phyloP scores from a whole-genome alignment of 345 rosid species.

The Salix exigua region DNA sequence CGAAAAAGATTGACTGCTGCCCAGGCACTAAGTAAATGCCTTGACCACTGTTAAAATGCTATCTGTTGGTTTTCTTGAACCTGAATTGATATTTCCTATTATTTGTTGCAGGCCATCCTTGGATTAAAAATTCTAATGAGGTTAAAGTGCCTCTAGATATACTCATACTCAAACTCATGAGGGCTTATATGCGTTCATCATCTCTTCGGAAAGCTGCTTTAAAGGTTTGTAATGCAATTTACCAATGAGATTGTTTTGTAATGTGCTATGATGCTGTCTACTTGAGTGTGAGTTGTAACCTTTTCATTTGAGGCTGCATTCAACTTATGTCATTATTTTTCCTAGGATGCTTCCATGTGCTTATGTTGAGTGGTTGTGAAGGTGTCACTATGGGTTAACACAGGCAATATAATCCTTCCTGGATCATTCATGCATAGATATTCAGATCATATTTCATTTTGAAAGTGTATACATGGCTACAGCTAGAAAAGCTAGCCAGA shows the following conservation, averaged over 20 bases:
- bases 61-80: neutral
- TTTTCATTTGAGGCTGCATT: neutral
- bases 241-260: neutral
- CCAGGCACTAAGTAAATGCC: constrained; percentile 79
- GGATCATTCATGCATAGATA: neutral
- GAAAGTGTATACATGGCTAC: neutral
- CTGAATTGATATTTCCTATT: constrained; percentile 7
- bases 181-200: constrained; percentile 75
- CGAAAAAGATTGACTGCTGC: constrained; percentile 90
- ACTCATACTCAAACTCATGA: constrained; percentile 68
- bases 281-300: neutral
- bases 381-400: neutral
- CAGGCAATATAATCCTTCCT: neutral
- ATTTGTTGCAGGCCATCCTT: constrained; percentile 75
- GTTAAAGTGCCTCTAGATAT: constrained; percentile 75
- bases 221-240: constrained; percentile 49
- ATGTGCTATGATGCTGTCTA: neutral
- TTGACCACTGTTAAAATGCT: neutral
- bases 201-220: constrained; percentile 88
- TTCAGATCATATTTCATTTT: neutral
- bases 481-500: neutral
- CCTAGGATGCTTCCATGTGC: neutral
- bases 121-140: constrained; percentile 53
- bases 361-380: neutral
- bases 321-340: neutral